Evolutionary conservation across 2,329 filamentous ascomycete species (phyloP).

Genomic region (Penicillium sp.): DNA sequence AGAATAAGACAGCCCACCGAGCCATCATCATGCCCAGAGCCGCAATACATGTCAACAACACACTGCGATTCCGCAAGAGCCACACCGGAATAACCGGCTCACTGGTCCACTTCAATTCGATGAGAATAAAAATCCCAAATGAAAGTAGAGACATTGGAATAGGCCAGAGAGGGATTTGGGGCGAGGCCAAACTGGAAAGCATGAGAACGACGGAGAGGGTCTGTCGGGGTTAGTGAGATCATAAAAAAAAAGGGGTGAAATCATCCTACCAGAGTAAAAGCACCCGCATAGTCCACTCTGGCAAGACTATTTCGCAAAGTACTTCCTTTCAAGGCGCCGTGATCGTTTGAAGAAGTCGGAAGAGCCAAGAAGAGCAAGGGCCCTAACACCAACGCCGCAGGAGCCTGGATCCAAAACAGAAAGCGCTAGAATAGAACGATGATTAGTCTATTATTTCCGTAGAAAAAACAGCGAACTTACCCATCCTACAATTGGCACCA

Average conservation of each 20-base stretch:
- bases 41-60: conserved; percentile 67
- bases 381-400: conserved; percentile 59
- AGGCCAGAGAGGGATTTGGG: conserved; percentile 56
- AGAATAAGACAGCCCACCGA: conserved; percentile 76
- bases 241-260: neutral
- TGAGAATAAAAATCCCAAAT: conserved; percentile 55
- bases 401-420: conserved; percentile 69
- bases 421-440: conserved; percentile 51
- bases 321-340: conserved; percentile 36
- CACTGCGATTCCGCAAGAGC: conserved; percentile 64
- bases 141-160: conserved; percentile 57
- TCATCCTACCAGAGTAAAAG: conserved; percentile 56
- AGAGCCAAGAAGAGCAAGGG: conserved; percentile 62
- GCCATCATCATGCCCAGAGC: conserved; percentile 76
- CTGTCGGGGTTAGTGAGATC: conserved; percentile 35
- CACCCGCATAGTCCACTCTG: conserved; percentile 70
- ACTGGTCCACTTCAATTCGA: conserved; percentile 59
- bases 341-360: conserved; percentile 44
- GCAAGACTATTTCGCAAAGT: conserved; percentile 53
- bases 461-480: conserved; percentile 42
- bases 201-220: conserved; percentile 64
- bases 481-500: conserved; percentile 65
- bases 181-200: conserved; percentile 64
- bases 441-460: neutral
- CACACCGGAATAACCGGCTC: conserved; percentile 72